Base-by-base conservation (phyloP, 2,329 filamentous ascomycete species). In the Paracoccidioides brasiliensis region DNA sequence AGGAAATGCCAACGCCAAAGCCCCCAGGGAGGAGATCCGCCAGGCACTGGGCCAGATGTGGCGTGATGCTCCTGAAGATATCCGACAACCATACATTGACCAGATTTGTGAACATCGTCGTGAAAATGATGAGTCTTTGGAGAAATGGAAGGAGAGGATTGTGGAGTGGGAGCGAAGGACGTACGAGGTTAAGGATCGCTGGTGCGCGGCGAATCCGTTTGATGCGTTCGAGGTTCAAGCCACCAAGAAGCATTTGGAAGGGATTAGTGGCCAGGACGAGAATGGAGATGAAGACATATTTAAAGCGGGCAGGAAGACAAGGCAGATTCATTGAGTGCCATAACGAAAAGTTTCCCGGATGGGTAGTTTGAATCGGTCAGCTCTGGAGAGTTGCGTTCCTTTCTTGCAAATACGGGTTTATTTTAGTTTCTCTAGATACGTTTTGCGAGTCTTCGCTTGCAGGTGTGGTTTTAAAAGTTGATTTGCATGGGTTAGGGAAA, bases 1-100 rank as follows among this genome's bases (percentile, higher is more conserved):
- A 53, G 80, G 81, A 9, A 84, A 85, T 61, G 74, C 82, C 0
- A 77, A 80, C 45, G 83, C 85, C 5, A 94, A 89, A 63, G 80
- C 79, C 2, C 74, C 77, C 2, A 77, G 80, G 44, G 78, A 83
- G 64, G 88, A 95, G 65, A 86, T 97, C 55, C 86, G 93, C 38
- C 81, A 84, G 52, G 88, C 90, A 67, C 81, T 93, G 8, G 90
- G 90, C 33, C 85, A 86, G 66, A 90, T 93, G 84, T 98, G 93
- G 93, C 88, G 86, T 62, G 85, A 87, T 52, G 83, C 87, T 0
- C 72, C 78, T 1, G 76, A 82, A 5, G 86, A 86, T 46, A 79
- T 83, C 62, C 88, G 85, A 65, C 78, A 80, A 66, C 90, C 90
- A 0, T 97, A 87, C 64, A 79, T 90, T 51, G 84, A 89, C 33